Evolutionary conservation across 2,329 filamentous ascomycete genomes (phyloP), one percentile per base, ranked within the genome.

Genomic region (Drechslerella coelobrocha): DNA sequence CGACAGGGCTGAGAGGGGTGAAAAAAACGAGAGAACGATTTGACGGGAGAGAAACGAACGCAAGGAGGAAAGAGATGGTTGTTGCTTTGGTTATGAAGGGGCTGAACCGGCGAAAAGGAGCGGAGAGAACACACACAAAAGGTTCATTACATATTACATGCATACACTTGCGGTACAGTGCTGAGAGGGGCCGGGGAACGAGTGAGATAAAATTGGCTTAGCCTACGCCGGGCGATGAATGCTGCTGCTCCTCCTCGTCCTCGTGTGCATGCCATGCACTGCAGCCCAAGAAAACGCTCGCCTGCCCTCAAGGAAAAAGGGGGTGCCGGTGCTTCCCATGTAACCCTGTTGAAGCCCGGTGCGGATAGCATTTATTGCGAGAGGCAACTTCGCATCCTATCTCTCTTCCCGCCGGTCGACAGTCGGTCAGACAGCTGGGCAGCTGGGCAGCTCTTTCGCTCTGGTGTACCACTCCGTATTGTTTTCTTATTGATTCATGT

Each of bases 141-240:
- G 41, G 41, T 45, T 9, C 41, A 19, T 6, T 45, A 45, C 41
- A 45, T 19, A 23, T 23, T 45, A 21, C 41, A 45, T 45, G 41
- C 41, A 45, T 45, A 21, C 41, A 45, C 4, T 19, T 5, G 4
- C 10, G 19, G 41, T 19, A n/a, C 41, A 21, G 41, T 45, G 41
- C 14, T 45, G 41, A 41, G 48, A 61, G 56, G 56, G 50, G 56
- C 50, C 50, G 31, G 50, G 31, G 26, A 47, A 39, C 26, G 62
- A 56, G 55, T 19, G 62, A 68, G 62, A 62, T 69, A 61, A 69
- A 69, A 69, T 69, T 69, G 65, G 65, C 56, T 59, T 48, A 34
- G 39, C 65, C 41, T 19, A 45, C 41, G 41, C 41, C 41, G 41
- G 41, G 17, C 41, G 41, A 23, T 10, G 41, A 57, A 69, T 69